Percentiles rank a stretch among this genome's conserved stretches.
Conservation (phyloP, 495 filamentous ascomycete genomes). For the Collariella sp. region DNA sequence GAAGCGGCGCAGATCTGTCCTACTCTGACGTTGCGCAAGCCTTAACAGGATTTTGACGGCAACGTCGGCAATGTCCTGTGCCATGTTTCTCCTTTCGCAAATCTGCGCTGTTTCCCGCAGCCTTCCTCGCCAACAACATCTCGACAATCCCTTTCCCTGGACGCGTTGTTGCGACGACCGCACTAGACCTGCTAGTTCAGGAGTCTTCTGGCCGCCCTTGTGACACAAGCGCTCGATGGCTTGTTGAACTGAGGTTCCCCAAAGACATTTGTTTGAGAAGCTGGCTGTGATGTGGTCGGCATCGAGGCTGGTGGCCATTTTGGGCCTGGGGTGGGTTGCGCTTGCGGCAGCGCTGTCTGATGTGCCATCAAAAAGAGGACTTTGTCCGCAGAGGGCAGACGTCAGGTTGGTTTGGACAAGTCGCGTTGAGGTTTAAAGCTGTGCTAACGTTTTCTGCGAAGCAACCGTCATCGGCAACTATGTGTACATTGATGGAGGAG, state of each 20-base stretch:
- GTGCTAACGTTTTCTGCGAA: background rate
- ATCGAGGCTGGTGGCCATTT: background rate
- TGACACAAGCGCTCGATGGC: background rate
- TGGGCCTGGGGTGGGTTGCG: background rate
- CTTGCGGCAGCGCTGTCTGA: background rate
- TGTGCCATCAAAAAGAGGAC: background rate
- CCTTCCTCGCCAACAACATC: too few relatives aligned
- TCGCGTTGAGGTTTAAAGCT: background rate
- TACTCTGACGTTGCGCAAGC: too few relatives aligned
- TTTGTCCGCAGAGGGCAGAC: background rate
- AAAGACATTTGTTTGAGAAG: background rate
- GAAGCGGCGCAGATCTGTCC: too few relatives aligned
- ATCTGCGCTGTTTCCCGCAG: too few relatives aligned
- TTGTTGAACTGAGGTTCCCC: background rate
- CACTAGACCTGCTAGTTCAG: too few relatives aligned
- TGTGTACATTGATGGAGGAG: slow-evolving; percentile 16
- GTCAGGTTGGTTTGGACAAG: background rate
- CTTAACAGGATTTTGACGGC: too few relatives aligned
- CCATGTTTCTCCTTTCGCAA: too few relatives aligned
- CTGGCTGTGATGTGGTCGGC: background rate
- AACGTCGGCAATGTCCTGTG: too few relatives aligned
- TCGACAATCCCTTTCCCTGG: too few relatives aligned
- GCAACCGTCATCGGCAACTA: slow-evolving; percentile 16
- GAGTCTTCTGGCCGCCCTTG: too few relatives aligned
- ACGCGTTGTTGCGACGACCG: too few relatives aligned